Conservation (phyloP, 2,329 filamentous ascomycete species). For the Penicillium sp. region DNA sequence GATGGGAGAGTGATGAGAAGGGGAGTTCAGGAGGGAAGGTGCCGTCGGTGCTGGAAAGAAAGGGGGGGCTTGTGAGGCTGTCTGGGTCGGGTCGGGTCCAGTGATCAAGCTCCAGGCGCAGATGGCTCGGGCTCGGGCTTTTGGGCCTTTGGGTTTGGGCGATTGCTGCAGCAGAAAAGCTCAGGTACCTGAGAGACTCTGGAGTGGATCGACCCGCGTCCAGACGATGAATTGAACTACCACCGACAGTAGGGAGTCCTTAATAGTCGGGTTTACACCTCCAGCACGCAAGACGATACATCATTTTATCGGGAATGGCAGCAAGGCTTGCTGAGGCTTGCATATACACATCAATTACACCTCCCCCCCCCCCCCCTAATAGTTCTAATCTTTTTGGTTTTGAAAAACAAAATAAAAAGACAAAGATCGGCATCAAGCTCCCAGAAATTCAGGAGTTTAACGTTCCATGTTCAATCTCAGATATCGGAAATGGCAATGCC, state of each 20-base stretch:
- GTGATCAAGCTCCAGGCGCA: conserved; percentile 11
- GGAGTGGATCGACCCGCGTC: conserved; percentile 2
- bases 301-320: conserved; percentile 1
- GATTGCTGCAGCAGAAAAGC: conserved; percentile 5
- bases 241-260: not conserved
- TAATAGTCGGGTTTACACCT: no score
- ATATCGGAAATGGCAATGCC: no score
- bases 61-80: conserved; percentile 22
- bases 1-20: conserved; percentile 14
- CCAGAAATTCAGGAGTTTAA: no score
- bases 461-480: no score
- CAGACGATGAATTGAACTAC: not conserved
- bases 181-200: not conserved
- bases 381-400: no score
- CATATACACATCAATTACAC: no score
- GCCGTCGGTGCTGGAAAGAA: conserved; percentile 27
- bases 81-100: conserved; percentile 13
- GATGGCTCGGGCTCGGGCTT: no score
- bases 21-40: conserved; percentile 16
- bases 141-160: no score
- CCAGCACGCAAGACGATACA: conserved; percentile 1
- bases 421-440: no score
- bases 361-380: no score
- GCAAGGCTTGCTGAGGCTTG: not conserved
- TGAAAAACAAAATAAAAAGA: no score